Conservation (phyloP, 2,329 filamentous ascomycete species). For the Calonectria henricotiae region DNA sequence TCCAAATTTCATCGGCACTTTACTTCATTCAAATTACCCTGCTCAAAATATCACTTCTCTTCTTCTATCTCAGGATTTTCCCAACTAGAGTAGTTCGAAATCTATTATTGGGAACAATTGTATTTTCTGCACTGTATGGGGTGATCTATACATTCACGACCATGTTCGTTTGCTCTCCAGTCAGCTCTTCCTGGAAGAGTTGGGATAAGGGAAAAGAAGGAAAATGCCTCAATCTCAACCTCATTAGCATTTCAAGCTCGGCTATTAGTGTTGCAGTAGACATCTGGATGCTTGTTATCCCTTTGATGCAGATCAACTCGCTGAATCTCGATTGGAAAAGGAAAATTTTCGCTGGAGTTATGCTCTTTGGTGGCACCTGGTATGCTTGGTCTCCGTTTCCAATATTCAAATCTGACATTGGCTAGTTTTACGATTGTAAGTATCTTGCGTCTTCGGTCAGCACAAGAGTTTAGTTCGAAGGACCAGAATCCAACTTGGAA, state of each 20-base stretch:
- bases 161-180: slow-evolving; percentile 5
- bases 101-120: slow-evolving; percentile 9
- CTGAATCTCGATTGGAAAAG: slow-evolving; percentile 10
- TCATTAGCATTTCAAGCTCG: neutral
- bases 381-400: neutral
- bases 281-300: slow-evolving; percentile 2
- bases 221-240: neutral
- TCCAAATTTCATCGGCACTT: slow-evolving; percentile 1
- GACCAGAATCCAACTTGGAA: slow-evolving; percentile 17
- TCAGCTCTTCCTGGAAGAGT: neutral
- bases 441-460: slow-evolving; percentile 1
- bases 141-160: neutral
- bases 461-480: slow-evolving; percentile 3
- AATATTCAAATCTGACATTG: neutral
- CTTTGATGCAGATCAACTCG: neutral
- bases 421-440: slow-evolving; percentile 2
- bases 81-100: neutral
- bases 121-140: neutral
- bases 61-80: slow-evolving; percentile 19
- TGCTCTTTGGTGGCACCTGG: slow-evolving; percentile 7
- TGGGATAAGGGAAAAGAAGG: neutral
- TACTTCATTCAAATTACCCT: slow-evolving; percentile 18
- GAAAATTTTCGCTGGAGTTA: neutral
- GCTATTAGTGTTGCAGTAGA: slow-evolving; percentile 4
- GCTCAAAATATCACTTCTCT: slow-evolving; percentile 7